These are phyloP conservation scores for Platanthera zijinensis DNA, from an alignment of 106 monocot species.

Conservation along the genomic window DNA sequence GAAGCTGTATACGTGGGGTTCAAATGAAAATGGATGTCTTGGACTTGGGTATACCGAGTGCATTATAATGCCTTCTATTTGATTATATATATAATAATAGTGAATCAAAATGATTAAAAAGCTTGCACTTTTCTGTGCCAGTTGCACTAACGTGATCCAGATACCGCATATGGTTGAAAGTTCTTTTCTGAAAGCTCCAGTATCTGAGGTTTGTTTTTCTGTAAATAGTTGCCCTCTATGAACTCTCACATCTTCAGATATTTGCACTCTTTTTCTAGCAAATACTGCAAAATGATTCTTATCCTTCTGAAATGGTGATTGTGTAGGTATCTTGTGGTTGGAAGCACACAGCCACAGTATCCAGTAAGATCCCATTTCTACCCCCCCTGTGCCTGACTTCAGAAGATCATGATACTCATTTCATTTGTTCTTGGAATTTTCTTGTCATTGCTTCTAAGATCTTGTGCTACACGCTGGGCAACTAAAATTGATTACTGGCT, in stretches of 20 bases:
- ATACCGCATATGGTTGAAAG: conserved; percentile 53
- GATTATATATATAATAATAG: background rate
- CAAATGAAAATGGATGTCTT: conserved; percentile 99
- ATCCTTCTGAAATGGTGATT: conserved; percentile 5
- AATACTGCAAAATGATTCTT: background rate
- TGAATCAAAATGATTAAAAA: background rate
- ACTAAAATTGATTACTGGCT: background rate
- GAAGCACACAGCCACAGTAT: conserved; percentile 95
- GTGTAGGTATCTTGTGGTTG: conserved; percentile 93
- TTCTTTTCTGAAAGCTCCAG: conserved; percentile 41
- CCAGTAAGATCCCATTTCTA: conserved; percentile 39
- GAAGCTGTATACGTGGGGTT: conserved; percentile 73
- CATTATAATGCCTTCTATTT: conserved; percentile 3
- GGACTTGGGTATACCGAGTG: conserved; percentile 60
- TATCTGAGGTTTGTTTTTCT: conserved; percentile 47
- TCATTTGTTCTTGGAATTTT: background rate
- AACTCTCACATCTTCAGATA: background rate
- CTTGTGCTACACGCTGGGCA: background rate
- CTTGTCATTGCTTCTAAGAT: background rate
- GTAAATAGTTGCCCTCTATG: background rate
- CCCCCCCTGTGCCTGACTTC: background rate
- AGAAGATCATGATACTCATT: background rate
- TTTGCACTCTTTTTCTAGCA: background rate
- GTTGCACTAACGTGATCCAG: conserved; percentile 44
- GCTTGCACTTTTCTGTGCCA: conserved; percentile 17